These are phyloP conservation scores for Cylindrotheca fusiformis DNA, from an alignment of 108 stramenopile genomes.

Conservation along the genomic window DNA sequence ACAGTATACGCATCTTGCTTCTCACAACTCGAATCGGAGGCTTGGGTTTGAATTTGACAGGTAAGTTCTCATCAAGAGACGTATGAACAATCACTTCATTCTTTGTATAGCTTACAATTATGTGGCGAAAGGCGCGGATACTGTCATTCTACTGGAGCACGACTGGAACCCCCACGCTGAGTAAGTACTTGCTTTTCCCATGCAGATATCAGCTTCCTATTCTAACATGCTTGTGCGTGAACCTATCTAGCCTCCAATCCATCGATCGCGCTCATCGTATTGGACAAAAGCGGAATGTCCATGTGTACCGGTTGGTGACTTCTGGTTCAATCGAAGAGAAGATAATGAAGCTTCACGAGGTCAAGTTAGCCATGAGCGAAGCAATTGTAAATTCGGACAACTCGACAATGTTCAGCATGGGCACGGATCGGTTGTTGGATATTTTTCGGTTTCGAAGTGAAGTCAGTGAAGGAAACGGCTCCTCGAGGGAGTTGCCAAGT, in stretches of 20 bases:
- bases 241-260: slow-evolving; percentile 34
- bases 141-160: slow-evolving; percentile 80
- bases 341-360: slow-evolving; percentile 74
- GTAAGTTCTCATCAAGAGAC: slow-evolving; percentile 27
- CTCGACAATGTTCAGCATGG: slow-evolving; percentile 85
- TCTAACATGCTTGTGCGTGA: slow-evolving; percentile 20
- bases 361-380: slow-evolving; percentile 72
- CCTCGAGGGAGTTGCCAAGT: slow-evolving; percentile 4
- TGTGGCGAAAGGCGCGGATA: slow-evolving; percentile 70
- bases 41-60: slow-evolving; percentile 83
- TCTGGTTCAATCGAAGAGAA: slow-evolving; percentile 88
- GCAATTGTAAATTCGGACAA: slow-evolving; percentile 87
- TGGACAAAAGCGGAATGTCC: slow-evolving; percentile 78
- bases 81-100: background rate
- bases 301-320: slow-evolving; percentile 92
- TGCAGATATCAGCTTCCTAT: background rate
- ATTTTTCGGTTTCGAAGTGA: slow-evolving; percentile 57
- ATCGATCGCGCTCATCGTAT: slow-evolving; percentile 81
- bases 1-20: slow-evolving; percentile 58
- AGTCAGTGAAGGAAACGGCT: background rate
- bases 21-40: slow-evolving; percentile 85
- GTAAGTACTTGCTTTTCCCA: background rate
- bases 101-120: no score
- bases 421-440: slow-evolving; percentile 84
- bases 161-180: slow-evolving; percentile 86